Conservation (phyloP, 305 asterid species). For the Plantago rigida region DNA sequence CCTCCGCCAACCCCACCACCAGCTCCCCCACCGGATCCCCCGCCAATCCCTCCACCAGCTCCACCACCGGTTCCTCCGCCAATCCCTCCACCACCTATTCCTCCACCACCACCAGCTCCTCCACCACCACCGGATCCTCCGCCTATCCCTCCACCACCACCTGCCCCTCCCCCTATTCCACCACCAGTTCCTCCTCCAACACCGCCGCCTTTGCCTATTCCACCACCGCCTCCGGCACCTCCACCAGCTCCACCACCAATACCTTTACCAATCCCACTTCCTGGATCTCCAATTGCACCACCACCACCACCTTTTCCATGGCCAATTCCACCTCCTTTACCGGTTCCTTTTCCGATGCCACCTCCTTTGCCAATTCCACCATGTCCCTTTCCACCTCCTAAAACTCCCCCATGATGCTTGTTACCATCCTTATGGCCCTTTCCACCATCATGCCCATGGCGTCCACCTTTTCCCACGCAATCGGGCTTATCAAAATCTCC, state of each 20-base stretch:
- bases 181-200: slow-evolving; percentile 3
- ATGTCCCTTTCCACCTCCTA: slow-evolving; percentile 14
- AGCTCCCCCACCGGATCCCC: slow-evolving; percentile 17
- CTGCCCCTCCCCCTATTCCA: slow-evolving; percentile 1
- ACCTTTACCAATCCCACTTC: slow-evolving; percentile 17
- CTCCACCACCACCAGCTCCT: slow-evolving; percentile 3
- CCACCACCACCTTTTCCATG: slow-evolving; percentile 3
- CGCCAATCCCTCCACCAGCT: slow-evolving; percentile 23
- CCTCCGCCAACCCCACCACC: too few relatives aligned
- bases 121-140: slow-evolving; percentile 2
- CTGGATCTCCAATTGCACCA: slow-evolving; percentile 18
- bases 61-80: slow-evolving; percentile 20
- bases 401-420: slow-evolving; percentile 18
- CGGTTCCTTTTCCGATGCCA: slow-evolving; percentile 1
- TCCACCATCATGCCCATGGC: slow-evolving; percentile 9
- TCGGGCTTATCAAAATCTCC: slow-evolving; percentile 24
- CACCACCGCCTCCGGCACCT: slow-evolving; percentile 11
- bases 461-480: slow-evolving; percentile 28
- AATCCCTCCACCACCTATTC: background rate
- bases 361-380: background rate
- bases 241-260: slow-evolving; percentile 20
- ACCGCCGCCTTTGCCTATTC: slow-evolving; percentile 4
- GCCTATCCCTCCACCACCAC: background rate
- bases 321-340: background rate
- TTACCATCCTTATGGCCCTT: slow-evolving; percentile 26